Conservation (phyloP, 768 basidiomycete genomes). For the Mycena albidolilacea region DNA sequence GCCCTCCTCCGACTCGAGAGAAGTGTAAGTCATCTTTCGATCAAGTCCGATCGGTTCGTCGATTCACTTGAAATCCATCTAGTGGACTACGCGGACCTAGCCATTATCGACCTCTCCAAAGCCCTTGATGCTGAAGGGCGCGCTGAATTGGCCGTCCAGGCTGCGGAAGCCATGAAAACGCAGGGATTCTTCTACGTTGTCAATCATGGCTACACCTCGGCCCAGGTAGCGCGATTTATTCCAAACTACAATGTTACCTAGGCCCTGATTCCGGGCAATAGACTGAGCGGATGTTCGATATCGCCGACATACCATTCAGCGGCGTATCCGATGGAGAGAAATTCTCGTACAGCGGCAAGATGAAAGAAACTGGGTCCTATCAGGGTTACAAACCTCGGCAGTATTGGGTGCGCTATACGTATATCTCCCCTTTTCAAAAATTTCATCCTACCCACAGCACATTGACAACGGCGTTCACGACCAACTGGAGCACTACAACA, state of each 20-base stretch:
- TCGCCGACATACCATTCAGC: slow-evolving; percentile 63
- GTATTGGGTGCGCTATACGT: slow-evolving; percentile 61
- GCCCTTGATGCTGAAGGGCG: slow-evolving; percentile 56
- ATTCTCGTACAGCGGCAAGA: slow-evolving; percentile 51
- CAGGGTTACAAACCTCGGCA: slow-evolving; percentile 70
- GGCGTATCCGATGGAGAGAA: slow-evolving; percentile 61
- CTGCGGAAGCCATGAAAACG: slow-evolving; percentile 60
- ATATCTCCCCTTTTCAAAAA: background rate
- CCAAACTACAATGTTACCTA: too few species aligned
- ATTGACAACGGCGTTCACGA: slow-evolving; percentile 75
- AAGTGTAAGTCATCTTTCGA: too few species aligned
- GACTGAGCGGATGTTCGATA: slow-evolving; percentile 64
- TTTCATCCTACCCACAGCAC: slow-evolving; percentile 54
- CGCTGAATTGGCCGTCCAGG: slow-evolving; percentile 53
- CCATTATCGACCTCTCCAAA: slow-evolving; percentile 66
- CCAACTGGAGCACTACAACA: slow-evolving; percentile 75
- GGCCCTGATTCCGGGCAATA: slow-evolving; percentile 33
- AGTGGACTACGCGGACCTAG: slow-evolving; percentile 63
- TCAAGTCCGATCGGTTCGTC: too few species aligned
- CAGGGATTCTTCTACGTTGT: slow-evolving; percentile 66
- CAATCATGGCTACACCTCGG: slow-evolving; percentile 60
- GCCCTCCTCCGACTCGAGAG: too few species aligned
- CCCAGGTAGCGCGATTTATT: slow-evolving; percentile 50
- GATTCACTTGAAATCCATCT: too few species aligned
- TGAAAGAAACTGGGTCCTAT: slow-evolving; percentile 63